Evolutionary conservation across 495 filamentous ascomycete species (phyloP).

Genomic region (Aspergillus diversus): DNA sequence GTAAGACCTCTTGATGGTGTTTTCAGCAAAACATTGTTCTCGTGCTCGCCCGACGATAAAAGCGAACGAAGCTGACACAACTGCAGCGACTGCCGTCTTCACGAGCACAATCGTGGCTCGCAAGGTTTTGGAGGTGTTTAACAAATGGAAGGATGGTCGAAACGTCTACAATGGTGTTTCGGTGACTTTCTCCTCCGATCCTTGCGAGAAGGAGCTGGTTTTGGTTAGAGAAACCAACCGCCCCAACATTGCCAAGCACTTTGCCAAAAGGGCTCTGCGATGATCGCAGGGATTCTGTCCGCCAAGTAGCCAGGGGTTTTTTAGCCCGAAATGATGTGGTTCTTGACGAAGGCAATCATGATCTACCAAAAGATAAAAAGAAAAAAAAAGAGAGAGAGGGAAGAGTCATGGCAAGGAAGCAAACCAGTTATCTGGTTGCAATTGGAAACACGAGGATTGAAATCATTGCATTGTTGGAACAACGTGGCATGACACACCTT

Average conservation of each 20-base stretch:
- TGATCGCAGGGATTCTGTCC: slow-evolving; percentile 9
- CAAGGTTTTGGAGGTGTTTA: slow-evolving; percentile 35
- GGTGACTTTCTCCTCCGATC: slow-evolving; percentile 40
- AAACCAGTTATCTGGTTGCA: slow-evolving; percentile 9
- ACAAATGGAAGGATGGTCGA: slow-evolving; percentile 28
- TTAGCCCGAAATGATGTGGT: background rate
- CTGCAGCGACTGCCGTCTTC: slow-evolving; percentile 40
- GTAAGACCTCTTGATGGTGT: slow-evolving; percentile 23
- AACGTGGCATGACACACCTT: slow-evolving; percentile 12
- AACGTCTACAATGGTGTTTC: slow-evolving; percentile 34
- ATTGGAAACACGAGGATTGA: slow-evolving; percentile 16
- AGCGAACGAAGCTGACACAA: slow-evolving; percentile 4
- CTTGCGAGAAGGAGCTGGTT: slow-evolving; percentile 39
- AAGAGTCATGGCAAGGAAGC: background rate
- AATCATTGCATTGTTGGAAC: slow-evolving; percentile 3
- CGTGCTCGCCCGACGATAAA: too few relatives aligned
- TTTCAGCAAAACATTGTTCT: background rate
- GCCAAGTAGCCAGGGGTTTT: background rate
- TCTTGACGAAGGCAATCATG: too few relatives aligned
- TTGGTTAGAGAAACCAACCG: slow-evolving; percentile 28
- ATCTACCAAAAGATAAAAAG: background rate
- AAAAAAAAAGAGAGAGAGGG: slow-evolving; percentile 3
- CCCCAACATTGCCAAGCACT: slow-evolving; percentile 22
- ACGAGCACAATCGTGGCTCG: slow-evolving; percentile 38
- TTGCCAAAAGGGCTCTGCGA: slow-evolving; percentile 22